These are phyloP conservation scores for Cucumis melo DNA, from an alignment of 306 rosid species.

Conservation along the genomic window DNA sequence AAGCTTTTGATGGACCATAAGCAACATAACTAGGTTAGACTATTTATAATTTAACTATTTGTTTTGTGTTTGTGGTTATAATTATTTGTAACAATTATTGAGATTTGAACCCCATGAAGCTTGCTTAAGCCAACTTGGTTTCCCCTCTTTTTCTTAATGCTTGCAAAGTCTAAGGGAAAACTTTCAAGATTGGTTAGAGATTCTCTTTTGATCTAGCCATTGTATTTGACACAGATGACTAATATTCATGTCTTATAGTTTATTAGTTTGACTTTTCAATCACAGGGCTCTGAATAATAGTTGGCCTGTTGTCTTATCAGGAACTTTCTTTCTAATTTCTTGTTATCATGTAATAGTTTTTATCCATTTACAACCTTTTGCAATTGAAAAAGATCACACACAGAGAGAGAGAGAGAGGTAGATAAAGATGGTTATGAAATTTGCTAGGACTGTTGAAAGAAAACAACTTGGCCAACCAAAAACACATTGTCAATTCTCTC, in stretches of 20 bases:
- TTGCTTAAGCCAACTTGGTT: neutral
- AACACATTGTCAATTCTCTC: neutral
- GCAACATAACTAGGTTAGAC: neutral
- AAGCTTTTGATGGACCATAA: neutral
- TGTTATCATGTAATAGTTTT: neutral
- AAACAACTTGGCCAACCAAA: neutral
- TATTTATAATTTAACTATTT: neutral
- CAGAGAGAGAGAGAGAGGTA: neutral
- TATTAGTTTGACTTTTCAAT: slow-evolving; percentile 2
- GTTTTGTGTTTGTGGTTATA: neutral
- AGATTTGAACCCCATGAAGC: neutral
- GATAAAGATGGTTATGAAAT: neutral
- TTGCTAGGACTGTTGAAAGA: neutral
- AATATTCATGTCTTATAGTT: slow-evolving; percentile 1
- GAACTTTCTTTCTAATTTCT: neutral
- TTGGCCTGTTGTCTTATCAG: neutral
- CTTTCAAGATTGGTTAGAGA: neutral
- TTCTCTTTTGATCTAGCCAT: neutral
- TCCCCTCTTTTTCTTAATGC: neutral
- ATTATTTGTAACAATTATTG: neutral
- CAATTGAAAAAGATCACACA: neutral
- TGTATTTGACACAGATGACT: neutral
- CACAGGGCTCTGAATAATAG: neutral
- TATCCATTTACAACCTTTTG: neutral
- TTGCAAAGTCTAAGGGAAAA: neutral